Evolutionary conservation across 2,329 filamentous ascomycete genomes (phyloP), one percentile per base, ranked within the genome.

Genomic region (Fusarium sp.): DNA sequence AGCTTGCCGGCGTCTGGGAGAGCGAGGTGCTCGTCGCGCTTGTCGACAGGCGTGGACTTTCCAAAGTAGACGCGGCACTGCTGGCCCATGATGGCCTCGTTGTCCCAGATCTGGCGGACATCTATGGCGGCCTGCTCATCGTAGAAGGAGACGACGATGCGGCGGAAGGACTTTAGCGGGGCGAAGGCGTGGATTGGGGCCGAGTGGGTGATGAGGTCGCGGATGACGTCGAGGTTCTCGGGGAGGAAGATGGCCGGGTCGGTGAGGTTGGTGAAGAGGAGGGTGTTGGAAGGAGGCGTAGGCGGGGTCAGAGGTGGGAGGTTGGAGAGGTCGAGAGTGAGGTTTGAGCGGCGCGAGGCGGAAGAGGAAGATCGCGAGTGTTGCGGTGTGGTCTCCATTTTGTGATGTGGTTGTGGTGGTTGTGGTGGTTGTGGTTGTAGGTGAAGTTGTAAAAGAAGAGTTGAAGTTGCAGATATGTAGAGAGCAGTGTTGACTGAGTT

Each of bases 221-320:
- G 89, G 73, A 95, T 91, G 62, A 86, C 88, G 72, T 91, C 86
- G 60, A 95, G 85, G 79, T 93, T 93, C 65, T 90, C 85, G 19
- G 91, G 83, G 59, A 87, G 83, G 84, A 95, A 96, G 81, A 93
- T 89, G 73, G 91, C 88, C 60, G 84, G 80, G 68, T 92, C 87
- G 74, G 89, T 82, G 62, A 96, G 87, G 81, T 93, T 93, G 73
- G 92, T 96, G 76, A 96, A 90, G 74, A 96, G 88, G 56, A 96
- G 88, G 1, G 92, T 96, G 82, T 96, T 96, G 69, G 90, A 91
- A 7, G 91, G 90, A 54, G 89, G 87, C 24, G 91, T 89, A n/a
- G 92, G 91, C 75, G 88, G 86, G 40, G 83, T 83, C 55, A 92
- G 83, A 34, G 90, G 86, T 48, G 92, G 91, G 40, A 95, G 81